Percentiles rank a stretch among this genome's conserved stretches.
Conservation (phyloP, 306 rosid species). For the Lathyrus tuberosus region DNA sequence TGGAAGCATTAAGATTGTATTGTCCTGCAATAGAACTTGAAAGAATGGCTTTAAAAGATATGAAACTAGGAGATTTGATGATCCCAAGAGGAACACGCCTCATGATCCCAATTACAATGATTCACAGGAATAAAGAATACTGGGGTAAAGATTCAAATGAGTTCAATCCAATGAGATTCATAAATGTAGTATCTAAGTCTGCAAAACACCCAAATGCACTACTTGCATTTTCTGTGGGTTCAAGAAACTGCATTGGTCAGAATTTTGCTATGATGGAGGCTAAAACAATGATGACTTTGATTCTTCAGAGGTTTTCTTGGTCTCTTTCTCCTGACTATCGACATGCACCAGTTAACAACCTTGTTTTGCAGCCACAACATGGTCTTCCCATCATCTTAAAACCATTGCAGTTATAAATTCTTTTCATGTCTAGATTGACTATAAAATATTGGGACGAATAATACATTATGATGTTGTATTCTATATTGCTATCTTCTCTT, state of each 20-base stretch:
- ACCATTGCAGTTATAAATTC: conserved; percentile 26
- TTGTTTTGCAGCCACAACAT: conserved; percentile 43
- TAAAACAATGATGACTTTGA: conserved; percentile 35
- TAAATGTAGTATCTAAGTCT: conserved; percentile 43
- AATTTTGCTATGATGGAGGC: conserved; percentile 52
- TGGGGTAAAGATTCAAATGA: conserved; percentile 57
- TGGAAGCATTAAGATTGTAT: conserved; percentile 42
- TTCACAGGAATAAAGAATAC: conserved; percentile 33
- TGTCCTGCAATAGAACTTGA: neutral
- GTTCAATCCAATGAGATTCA: conserved; percentile 53
- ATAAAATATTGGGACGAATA: neutral
- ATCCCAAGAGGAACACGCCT: conserved; percentile 40
- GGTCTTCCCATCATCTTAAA: conserved; percentile 39
- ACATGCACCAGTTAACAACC: conserved; percentile 39
- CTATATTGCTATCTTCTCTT: neutral
- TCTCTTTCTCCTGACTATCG: conserved; percentile 39
- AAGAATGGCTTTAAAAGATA: conserved; percentile 37
- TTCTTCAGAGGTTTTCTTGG: conserved; percentile 44
- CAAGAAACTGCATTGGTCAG: conserved; percentile 51
- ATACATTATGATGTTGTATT: neutral
- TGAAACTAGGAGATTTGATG: conserved; percentile 34
- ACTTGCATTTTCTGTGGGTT: conserved; percentile 43
- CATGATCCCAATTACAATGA: conserved; percentile 20
- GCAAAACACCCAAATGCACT: conserved; percentile 44
- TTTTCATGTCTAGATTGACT: neutral